Evolutionary conservation across 305 asterid species (phyloP).

Genomic region (Rubia tinctorum): DNA sequence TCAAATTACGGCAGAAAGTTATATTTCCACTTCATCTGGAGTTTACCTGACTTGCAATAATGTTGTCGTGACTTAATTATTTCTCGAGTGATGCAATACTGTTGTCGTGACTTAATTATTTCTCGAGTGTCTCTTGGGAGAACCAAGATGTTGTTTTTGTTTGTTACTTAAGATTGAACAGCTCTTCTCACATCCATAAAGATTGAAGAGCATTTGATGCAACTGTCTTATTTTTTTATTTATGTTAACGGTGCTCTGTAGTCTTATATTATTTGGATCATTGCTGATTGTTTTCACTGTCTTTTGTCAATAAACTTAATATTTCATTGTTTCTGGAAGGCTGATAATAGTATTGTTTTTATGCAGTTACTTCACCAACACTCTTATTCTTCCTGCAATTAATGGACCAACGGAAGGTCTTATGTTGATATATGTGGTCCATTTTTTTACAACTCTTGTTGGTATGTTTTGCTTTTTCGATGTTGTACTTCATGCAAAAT

Average conservation of each 20-base stretch:
- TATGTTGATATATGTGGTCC: slow-evolving; percentile 76
- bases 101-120: neutral
- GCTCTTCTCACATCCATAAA: neutral
- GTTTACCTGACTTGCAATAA: neutral
- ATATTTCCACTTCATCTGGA: neutral
- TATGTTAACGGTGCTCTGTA: neutral
- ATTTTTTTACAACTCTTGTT: slow-evolving; percentile 77
- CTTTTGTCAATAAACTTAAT: neutral
- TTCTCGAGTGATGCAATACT: neutral
- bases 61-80: neutral
- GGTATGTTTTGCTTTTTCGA: slow-evolving; percentile 49
- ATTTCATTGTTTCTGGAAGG: slow-evolving; percentile 12
- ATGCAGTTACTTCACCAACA: slow-evolving; percentile 86
- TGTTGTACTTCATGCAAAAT: slow-evolving; percentile 12
- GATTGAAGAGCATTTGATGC: neutral
- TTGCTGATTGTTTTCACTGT: neutral
- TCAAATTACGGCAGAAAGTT: neutral
- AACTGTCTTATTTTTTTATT: neutral
- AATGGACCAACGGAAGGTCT: slow-evolving; percentile 99
- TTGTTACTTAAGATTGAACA: neutral
- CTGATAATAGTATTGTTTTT: slow-evolving; percentile 8
- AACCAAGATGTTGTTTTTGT: neutral
- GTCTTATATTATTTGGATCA: neutral
- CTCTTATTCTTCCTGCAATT: slow-evolving; percentile 84
- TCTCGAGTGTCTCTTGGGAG: neutral